These are phyloP conservation scores for Panicum virgatum DNA, from an alignment of 202 grass and related monocot species.

Conservation along the genomic window DNA sequence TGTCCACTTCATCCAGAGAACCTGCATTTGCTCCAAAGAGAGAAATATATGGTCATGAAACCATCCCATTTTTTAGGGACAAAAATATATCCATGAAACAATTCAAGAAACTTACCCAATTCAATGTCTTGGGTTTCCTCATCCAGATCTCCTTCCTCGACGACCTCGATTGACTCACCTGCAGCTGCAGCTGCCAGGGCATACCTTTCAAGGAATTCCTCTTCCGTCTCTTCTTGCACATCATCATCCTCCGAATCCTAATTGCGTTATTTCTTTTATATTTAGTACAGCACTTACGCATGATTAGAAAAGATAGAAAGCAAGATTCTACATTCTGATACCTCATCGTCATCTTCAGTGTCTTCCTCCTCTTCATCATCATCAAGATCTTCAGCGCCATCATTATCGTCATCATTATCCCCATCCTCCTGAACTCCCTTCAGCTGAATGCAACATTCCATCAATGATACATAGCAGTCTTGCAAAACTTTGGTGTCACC, in stretches of 20 bases:
- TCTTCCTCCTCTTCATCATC: slow-evolving; percentile 57
- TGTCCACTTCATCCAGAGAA: slow-evolving; percentile 63
- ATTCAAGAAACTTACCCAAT: slow-evolving; percentile 47
- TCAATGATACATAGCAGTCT: slow-evolving; percentile 73
- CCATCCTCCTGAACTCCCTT: slow-evolving; percentile 65
- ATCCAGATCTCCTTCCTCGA: slow-evolving; percentile 78
- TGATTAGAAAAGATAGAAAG: slow-evolving; percentile 13
- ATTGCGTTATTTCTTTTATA: slow-evolving; percentile 18
- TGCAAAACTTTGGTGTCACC: slow-evolving; percentile 46
- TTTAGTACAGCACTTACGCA: not conserved
- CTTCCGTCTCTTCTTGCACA: slow-evolving; percentile 71
- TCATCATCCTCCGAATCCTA: slow-evolving; percentile 88
- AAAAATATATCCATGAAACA: not conserved
- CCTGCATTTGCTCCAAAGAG: slow-evolving; percentile 45
- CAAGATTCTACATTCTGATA: not conserved
- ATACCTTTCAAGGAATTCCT: slow-evolving; percentile 82
- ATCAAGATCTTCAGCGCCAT: slow-evolving; percentile 44
- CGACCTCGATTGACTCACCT: slow-evolving; percentile 52
- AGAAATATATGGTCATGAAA: not conserved
- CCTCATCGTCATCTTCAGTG: slow-evolving; percentile 51
- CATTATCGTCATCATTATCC: slow-evolving; percentile 50
- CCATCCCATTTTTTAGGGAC: not conserved
- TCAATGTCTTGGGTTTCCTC: slow-evolving; percentile 66
- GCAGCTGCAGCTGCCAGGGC: slow-evolving; percentile 57
- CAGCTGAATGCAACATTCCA: slow-evolving; percentile 70